Evolutionary conservation across 2,329 filamentous ascomycete species (phyloP), one percentile per base, ranked within the genome.

Genomic region (Sphaerostilbella broomeana): DNA sequence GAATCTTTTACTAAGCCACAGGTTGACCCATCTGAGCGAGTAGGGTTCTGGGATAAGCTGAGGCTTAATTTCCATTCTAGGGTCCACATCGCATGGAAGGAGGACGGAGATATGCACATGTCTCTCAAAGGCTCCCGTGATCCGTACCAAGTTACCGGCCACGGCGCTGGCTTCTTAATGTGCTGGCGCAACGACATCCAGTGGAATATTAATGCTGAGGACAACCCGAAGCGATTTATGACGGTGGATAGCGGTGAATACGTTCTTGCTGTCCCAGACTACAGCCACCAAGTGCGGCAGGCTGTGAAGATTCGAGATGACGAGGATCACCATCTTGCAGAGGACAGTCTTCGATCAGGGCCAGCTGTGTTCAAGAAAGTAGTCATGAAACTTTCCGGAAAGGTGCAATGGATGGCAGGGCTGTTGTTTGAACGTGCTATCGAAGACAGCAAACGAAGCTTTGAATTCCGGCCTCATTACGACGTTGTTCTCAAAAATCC

Each of bases 1-100:
- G 92, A 98, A 62, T 90, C 86, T 3, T 97, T 98, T 59, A 95
- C 90, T 1, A 98, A 98, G 58, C 87, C 90, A 6, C 89, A 90
- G 47, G 72, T 95, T 19, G 94, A 98, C 59, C 84, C 86, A 1
- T 97, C 92, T 0, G 94, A 98, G 48, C 76, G 84, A 40, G 87
- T 94, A 32, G 92, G 92, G 3, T 98, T 98, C 67, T 98, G 92
- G 92, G 92, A 98, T 64, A 98, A 98, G 70, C 89, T 98, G 36
- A 76, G 92, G 39, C 73, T 98, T 25, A 89, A 83, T 52, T 94
- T 95, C 60, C 92, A 98, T 61, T 97, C 94, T 2, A 79, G 87
- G 15, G 79, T 97, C 43, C 83, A 82, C 37, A 79, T 95, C 22
- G 77, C 86, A 4, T 98, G 94, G 92, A 92, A 86, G 55, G 89